A percentile compares a stretch with the other conserved stretches of the same genome.
These are phyloP conservation scores for Inga oerstediana DNA, from an alignment of 306 rosid genomes.

Conservation along the genomic window DNA sequence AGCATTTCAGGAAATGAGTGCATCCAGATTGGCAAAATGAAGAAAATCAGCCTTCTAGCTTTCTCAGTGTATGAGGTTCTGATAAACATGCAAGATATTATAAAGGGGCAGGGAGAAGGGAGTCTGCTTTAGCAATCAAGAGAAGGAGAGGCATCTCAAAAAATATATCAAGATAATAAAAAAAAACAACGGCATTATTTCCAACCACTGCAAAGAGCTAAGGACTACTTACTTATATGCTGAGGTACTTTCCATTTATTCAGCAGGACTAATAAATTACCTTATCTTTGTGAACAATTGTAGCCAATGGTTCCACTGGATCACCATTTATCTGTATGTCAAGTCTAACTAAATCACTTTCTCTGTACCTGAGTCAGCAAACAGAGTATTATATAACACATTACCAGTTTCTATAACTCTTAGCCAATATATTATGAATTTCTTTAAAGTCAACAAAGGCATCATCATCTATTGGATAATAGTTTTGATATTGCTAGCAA, in stretches of 20 bases:
- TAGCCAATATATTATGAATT: background rate
- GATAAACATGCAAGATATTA: too few relatives aligned
- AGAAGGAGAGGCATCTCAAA: background rate
- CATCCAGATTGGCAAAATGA: background rate
- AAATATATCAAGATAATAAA: background rate
- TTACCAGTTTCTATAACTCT: background rate
- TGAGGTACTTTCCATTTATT: background rate
- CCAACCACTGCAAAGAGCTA: too few relatives aligned
- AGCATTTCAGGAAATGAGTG: conserved; percentile 14
- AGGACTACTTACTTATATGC: background rate
- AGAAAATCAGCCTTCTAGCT: background rate
- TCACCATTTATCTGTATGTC: conserved; percentile 90
- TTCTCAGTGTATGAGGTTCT: too few relatives aligned
- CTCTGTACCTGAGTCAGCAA: conserved; percentile 60
- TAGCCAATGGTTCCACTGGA: conserved; percentile 81
- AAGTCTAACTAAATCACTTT: conserved; percentile 79
- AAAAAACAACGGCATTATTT: background rate
- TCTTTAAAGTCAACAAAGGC: background rate
- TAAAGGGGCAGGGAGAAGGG: background rate
- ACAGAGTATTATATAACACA: background rate
- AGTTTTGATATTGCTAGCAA: background rate
- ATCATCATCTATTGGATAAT: background rate
- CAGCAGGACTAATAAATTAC: conserved; percentile 35
- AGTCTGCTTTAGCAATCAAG: background rate
- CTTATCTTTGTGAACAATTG: conserved; percentile 88